phyloP scores from a whole-genome alignment of 1,284 basidiomycete genomes.

The Vanrija sp. region DNA sequence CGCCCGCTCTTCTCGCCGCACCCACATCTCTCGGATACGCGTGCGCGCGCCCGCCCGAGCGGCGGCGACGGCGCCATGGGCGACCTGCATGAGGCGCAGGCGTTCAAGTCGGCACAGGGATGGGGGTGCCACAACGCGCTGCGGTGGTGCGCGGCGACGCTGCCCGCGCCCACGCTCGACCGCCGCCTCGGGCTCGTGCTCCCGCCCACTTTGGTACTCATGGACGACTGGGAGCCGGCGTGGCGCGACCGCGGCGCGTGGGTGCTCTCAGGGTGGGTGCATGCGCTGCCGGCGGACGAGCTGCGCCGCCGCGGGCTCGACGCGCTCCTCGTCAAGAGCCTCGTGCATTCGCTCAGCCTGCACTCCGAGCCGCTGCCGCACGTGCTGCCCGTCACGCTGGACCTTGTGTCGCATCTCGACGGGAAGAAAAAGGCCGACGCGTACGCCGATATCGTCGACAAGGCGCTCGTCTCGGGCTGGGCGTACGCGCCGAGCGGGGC shows the following conservation, averaged over 20 bases:
- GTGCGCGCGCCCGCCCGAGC: constrained; percentile 18
- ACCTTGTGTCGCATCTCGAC: constrained; percentile 14
- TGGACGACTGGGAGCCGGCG: constrained; percentile 48
- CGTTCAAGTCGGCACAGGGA: constrained; percentile 27
- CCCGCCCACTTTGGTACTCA: constrained; percentile 44
- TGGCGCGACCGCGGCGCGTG: constrained; percentile 37
- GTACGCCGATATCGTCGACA: constrained; percentile 40
- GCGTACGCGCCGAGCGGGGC: constrained; percentile 37
- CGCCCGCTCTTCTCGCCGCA: constrained; percentile 27
- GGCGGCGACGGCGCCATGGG: constrained; percentile 27
- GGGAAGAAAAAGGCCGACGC: constrained; percentile 26
- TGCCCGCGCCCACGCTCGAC: constrained; percentile 13
- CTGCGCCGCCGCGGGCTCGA: constrained; percentile 44
- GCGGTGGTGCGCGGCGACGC: constrained; percentile 13
- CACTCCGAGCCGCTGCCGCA: constrained; percentile 34
- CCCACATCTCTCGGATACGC: constrained; percentile 21
- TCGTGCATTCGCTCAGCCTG: constrained; percentile 41
- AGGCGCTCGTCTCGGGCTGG: constrained; percentile 33
- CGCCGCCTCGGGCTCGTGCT: constrained; percentile 38
- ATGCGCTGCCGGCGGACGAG: constrained; percentile 7
- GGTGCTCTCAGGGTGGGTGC: constrained; percentile 33
- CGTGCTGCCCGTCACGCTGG: constrained; percentile 25
- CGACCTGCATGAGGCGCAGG: constrained; percentile 35
- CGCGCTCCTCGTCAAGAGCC: constrained; percentile 31
- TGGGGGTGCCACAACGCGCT: constrained; percentile 40